phyloP scores from a whole-genome alignment of 192 early-diverging fungal species.

The Spizellomyces sp. region DNA sequence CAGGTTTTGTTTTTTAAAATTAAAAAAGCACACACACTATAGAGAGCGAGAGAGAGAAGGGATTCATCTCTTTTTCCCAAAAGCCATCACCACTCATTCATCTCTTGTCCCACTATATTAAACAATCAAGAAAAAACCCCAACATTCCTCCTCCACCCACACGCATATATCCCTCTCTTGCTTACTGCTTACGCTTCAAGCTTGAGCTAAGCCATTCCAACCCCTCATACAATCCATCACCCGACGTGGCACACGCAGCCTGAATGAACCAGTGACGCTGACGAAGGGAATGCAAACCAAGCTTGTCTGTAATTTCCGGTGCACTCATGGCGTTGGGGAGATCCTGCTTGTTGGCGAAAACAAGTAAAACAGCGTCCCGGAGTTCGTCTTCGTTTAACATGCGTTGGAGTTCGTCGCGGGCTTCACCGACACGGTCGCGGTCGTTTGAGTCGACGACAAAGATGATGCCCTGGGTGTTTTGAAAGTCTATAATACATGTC shows the following conservation, averaged over 20 bases:
- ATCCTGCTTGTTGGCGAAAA: conserved; percentile 99
- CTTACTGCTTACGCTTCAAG: conserved; percentile 21
- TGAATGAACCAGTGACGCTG: conserved; percentile 93
- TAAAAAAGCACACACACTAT: no score
- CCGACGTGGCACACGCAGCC: conserved; percentile 86
- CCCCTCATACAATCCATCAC: conserved; percentile 98
- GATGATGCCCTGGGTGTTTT: conserved; percentile 95
- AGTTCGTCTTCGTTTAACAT: conserved; percentile 98
- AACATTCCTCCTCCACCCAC: not conserved
- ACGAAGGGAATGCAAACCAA: conserved; percentile 81
- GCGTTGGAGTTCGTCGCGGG: conserved; percentile 90
- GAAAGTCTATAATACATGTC: conserved; percentile 74
- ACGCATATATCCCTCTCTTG: not conserved
- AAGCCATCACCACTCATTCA: no score
- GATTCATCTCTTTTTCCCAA: no score
- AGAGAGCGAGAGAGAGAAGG: no score
- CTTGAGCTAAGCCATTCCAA: conserved; percentile 87
- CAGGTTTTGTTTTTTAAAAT: no score
- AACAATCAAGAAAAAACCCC: no score
- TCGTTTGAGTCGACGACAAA: conserved; percentile 98
- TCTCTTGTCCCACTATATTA: no score
- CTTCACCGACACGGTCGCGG: conserved; percentile 89
- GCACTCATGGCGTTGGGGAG: conserved; percentile 94
- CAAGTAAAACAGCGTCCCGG: conserved; percentile 83
- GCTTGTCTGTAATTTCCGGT: conserved; percentile 91